Evolutionary conservation across 1,284 basidiomycete genomes (phyloP).

Genomic region (Pisolithus thermaeus): DNA sequence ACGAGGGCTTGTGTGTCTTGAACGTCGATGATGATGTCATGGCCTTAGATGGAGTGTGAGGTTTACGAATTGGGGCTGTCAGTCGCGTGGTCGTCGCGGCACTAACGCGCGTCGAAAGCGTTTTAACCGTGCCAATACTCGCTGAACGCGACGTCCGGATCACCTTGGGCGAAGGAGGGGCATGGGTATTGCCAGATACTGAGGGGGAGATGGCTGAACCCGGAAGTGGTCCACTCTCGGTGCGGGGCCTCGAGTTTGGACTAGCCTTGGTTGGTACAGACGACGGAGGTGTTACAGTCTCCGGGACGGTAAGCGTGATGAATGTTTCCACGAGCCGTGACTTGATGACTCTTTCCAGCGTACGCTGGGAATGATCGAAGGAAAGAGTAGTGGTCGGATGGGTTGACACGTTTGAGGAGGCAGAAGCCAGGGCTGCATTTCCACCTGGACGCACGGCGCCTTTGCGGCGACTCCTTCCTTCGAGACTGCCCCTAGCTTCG

Average conservation of each 20-base stretch:
- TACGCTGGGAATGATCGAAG: slow-evolving; percentile 57
- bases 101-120: slow-evolving; percentile 3
- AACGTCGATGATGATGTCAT: slow-evolving; percentile 10
- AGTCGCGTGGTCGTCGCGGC: slow-evolving; percentile 9
- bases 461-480: slow-evolving; percentile 33
- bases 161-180: slow-evolving; percentile 12
- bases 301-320: slow-evolving; percentile 47
- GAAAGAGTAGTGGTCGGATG: slow-evolving; percentile 30
- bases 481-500: slow-evolving; percentile 25
- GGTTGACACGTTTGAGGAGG: slow-evolving; percentile 17
- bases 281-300: slow-evolving; percentile 13
- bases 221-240: slow-evolving; percentile 21
- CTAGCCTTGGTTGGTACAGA: slow-evolving; percentile 12
- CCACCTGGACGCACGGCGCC: slow-evolving; percentile 34
- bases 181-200: background rate
- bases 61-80: slow-evolving; percentile 12
- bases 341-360: slow-evolving; percentile 60
- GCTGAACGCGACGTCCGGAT: slow-evolving; percentile 7
- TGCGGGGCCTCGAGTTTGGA: slow-evolving; percentile 17
- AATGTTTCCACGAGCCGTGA: slow-evolving; percentile 80
- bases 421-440: slow-evolving; percentile 20
- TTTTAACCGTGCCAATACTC: slow-evolving; percentile 16
- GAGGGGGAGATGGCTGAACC: background rate
- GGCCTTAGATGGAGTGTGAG: slow-evolving; percentile 14
- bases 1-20: slow-evolving; percentile 21